Conservation (phyloP, 2,329 filamentous ascomycete species). For the Fusarium fujikuroi region DNA sequence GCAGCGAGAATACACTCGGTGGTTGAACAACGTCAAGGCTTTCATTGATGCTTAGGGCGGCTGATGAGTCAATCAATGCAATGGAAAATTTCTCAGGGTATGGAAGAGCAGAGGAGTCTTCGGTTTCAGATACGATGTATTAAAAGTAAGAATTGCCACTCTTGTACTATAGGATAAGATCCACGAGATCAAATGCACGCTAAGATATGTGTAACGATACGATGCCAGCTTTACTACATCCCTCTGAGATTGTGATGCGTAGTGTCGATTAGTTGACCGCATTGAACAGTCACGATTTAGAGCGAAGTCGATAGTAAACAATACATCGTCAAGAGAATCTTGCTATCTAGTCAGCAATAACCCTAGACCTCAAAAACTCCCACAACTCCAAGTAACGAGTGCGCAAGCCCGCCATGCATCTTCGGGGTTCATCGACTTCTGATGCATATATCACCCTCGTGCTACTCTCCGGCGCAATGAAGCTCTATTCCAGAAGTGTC, state of each 20-base stretch:
- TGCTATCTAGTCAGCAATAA: slow-evolving; percentile 37
- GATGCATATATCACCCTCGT: slow-evolving; percentile 6
- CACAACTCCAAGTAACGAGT: slow-evolving; percentile 45
- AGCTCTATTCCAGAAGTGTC: slow-evolving; percentile 45
- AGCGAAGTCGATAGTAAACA: slow-evolving; percentile 19
- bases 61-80: background rate
- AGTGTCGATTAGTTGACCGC: background rate
- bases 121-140: slow-evolving; percentile 29
- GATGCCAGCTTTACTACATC: slow-evolving; percentile 11
- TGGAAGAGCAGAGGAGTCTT: slow-evolving; percentile 23
- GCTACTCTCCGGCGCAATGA: slow-evolving; percentile 34
- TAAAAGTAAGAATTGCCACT: slow-evolving; percentile 44
- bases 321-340: slow-evolving; percentile 29
- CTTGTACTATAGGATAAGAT: slow-evolving; percentile 46
- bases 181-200: slow-evolving; percentile 36
- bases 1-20: slow-evolving; percentile 94
- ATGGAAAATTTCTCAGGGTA: slow-evolving; percentile 11
- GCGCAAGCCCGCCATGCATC: slow-evolving; percentile 45
- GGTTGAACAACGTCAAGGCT: slow-evolving; percentile 87
- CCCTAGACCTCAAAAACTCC: slow-evolving; percentile 39
- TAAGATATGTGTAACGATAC: slow-evolving; percentile 43
- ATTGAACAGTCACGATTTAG: background rate
- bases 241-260: background rate
- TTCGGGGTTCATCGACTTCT: slow-evolving; percentile 4
- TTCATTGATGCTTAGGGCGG: slow-evolving; percentile 77